These are phyloP conservation scores for Leavenworthia alabamica DNA, from an alignment of 345 rosid genomes.

Conservation along the genomic window DNA sequence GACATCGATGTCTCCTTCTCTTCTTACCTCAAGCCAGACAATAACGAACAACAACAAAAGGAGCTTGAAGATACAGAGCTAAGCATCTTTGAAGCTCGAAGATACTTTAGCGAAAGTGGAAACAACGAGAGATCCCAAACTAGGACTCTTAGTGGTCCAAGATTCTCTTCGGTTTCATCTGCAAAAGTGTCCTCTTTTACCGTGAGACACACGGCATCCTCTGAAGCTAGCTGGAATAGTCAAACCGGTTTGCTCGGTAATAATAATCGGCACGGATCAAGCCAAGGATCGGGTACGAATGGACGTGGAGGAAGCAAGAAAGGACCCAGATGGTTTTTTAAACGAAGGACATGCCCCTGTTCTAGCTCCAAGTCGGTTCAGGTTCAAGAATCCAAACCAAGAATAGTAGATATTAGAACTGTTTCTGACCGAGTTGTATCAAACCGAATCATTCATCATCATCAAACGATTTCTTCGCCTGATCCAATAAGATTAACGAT, in stretches of 20 bases:
- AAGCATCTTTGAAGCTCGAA: constrained; percentile 65
- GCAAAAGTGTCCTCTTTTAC: constrained; percentile 45
- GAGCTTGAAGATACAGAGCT: constrained; percentile 49
- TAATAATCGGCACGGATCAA: background rate
- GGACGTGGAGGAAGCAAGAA: constrained; percentile 42
- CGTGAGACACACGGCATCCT: constrained; percentile 57
- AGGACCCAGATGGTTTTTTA: constrained; percentile 49
- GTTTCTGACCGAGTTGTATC: constrained; percentile 5
- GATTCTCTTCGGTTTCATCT: constrained; percentile 58
- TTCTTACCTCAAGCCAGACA: constrained; percentile 30
- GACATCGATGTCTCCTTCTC: constrained; percentile 33
- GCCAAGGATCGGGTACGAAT: constrained; percentile 7
- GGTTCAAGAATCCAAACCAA: constrained; percentile 42
- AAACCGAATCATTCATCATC: constrained; percentile 12
- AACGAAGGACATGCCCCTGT: constrained; percentile 59
- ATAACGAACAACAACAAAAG: constrained; percentile 14
- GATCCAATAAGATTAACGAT: constrained; percentile 22
- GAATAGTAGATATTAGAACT: constrained; percentile 23
- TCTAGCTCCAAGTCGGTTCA: constrained; percentile 66
- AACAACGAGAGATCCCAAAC: constrained; percentile 33
- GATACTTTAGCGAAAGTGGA: constrained; percentile 53
- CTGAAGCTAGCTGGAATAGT: constrained; percentile 93
- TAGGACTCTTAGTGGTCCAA: constrained; percentile 27
- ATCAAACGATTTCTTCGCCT: constrained; percentile 20
- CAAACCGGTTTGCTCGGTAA: constrained; percentile 56